These are phyloP conservation scores for Withania somnifera DNA, from an alignment of 305 asterid species.

Conservation along the genomic window DNA sequence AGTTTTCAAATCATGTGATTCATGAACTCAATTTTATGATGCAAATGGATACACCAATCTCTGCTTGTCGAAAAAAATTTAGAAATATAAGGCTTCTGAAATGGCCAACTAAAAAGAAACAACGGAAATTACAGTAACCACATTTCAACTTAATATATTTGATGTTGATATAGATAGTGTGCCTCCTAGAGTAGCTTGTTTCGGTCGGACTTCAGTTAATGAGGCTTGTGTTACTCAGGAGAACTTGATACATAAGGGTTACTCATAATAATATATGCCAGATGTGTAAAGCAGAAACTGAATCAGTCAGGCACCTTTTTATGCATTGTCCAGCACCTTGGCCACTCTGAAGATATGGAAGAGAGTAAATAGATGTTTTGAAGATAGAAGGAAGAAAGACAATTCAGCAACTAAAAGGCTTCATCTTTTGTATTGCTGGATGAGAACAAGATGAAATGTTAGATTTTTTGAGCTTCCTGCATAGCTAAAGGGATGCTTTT, in stretches of 20 bases:
- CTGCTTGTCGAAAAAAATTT: background rate
- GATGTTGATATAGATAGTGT: background rate
- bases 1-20: background rate
- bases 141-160: background rate
- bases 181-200: background rate
- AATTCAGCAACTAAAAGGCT: background rate
- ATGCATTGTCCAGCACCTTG: background rate
- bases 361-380: background rate
- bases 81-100: background rate
- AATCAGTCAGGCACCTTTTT: background rate
- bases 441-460: background rate
- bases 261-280: background rate
- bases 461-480: background rate
- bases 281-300: background rate
- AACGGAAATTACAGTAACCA: background rate
- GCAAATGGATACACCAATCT: background rate
- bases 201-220: background rate
- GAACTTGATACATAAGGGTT: background rate
- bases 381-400: background rate
- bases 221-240: background rate
- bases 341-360: background rate
- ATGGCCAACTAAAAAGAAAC: background rate
- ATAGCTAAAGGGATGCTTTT: background rate
- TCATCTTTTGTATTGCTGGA: background rate
- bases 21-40: background rate